Conservation (phyloP, 2,329 filamentous ascomycete genomes). For the Fusarium nodosum region DNA sequence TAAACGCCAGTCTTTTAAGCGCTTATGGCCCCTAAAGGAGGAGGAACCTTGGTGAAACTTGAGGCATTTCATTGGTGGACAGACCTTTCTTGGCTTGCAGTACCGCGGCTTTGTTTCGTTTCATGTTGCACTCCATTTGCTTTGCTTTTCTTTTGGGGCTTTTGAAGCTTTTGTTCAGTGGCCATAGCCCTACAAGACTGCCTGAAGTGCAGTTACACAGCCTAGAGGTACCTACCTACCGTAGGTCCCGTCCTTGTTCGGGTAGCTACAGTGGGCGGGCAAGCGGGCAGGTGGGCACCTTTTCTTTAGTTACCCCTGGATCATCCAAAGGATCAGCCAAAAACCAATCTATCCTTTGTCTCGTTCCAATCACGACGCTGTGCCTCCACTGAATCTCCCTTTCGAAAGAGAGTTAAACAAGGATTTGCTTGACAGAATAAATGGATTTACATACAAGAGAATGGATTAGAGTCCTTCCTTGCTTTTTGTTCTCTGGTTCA, state of each 20-base stretch:
- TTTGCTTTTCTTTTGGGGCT: background rate
- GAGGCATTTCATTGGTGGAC: slow-evolving; percentile 2
- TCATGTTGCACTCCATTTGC: slow-evolving; percentile 15
- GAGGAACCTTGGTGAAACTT: slow-evolving; percentile 26
- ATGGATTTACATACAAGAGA: slow-evolving; percentile 4
- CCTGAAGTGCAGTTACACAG: slow-evolving; percentile 17
- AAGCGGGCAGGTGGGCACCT: background rate
- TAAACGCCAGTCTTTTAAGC: slow-evolving; percentile 24
- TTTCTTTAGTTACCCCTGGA: slow-evolving; percentile 8
- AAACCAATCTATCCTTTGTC: slow-evolving; percentile 22
- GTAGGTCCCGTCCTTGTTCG: slow-evolving; percentile 2
- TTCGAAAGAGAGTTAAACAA: slow-evolving; percentile 11
- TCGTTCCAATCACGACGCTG: slow-evolving; percentile 32
- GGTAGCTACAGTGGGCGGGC: slow-evolving; percentile 1
- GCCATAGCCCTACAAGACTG: slow-evolving; percentile 19
- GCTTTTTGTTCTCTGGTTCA: slow-evolving; percentile 5
- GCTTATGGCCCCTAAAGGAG: background rate
- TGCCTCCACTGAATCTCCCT: slow-evolving; percentile 26
- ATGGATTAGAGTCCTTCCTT: slow-evolving; percentile 21
- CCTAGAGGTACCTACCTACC: slow-evolving; percentile 3
- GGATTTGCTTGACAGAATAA: slow-evolving; percentile 16
- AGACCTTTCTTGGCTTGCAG: slow-evolving; percentile 2
- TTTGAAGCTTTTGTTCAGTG: slow-evolving; percentile 11
- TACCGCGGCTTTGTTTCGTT: slow-evolving; percentile 24
- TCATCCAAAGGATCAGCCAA: slow-evolving; percentile 19